Evolutionary conservation across 345 rosid genomes (phyloP).

Genomic region (Populus tremula): DNA sequence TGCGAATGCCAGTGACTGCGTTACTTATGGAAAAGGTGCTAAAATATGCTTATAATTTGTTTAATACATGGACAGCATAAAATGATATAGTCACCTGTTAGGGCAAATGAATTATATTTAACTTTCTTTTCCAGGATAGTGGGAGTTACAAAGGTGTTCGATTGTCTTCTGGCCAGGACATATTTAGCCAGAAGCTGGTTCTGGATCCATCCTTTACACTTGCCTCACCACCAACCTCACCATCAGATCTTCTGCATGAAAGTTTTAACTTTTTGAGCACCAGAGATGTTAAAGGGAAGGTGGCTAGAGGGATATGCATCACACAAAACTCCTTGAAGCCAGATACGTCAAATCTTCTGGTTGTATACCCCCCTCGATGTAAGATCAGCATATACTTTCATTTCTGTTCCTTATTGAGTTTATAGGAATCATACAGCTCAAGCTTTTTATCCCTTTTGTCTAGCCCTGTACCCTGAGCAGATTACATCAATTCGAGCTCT

Average conservation of each 20-base stretch:
- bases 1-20: conserved; percentile 78
- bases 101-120: neutral
- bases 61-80: neutral
- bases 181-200: conserved; percentile 65
- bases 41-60: conserved; percentile 8
- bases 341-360: conserved; percentile 50
- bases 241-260: conserved; percentile 31
- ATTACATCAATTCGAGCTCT: conserved; percentile 61
- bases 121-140: conserved; percentile 43
- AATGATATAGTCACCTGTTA: neutral
- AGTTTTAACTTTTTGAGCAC: conserved; percentile 28
- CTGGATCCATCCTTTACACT: conserved; percentile 65
- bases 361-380: conserved; percentile 85
- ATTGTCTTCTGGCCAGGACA: conserved; percentile 86
- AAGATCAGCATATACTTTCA: conserved; percentile 33
- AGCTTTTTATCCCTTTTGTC: conserved; percentile 8
- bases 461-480: conserved; percentile 80
- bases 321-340: conserved; percentile 64
- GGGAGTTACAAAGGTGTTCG: conserved; percentile 71
- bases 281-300: conserved; percentile 45
- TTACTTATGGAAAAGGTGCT: conserved; percentile 67
- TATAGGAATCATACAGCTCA: neutral
- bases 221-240: conserved; percentile 26
- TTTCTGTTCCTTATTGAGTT: neutral
- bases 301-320: conserved; percentile 87